Evolutionary conservation across 176 grass and related monocot species (phyloP).

Genomic region (Eragrostis curvula): DNA sequence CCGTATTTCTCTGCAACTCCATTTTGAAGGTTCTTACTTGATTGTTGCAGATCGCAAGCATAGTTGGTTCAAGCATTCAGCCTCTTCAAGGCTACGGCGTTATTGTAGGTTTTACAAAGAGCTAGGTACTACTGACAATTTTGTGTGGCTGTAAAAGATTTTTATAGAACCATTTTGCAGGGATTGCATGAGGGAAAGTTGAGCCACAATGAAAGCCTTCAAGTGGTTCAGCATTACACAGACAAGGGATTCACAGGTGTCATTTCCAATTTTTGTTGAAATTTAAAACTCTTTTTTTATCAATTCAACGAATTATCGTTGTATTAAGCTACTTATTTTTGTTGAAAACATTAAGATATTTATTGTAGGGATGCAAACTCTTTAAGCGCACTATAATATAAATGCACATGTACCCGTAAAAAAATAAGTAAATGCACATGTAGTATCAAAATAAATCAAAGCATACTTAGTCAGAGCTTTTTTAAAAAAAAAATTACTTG

Average conservation of each 20-base stretch:
- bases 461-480: too few species aligned
- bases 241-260: conserved; percentile 91
- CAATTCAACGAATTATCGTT: neutral
- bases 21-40: neutral
- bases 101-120: conserved; percentile 53
- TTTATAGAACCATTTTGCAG: conserved; percentile 54
- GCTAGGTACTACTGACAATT: neutral
- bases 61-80: conserved; percentile 88
- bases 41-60: conserved; percentile 68
- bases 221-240: conserved; percentile 62
- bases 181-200: conserved; percentile 58
- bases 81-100: conserved; percentile 65
- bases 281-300: neutral
- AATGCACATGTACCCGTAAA: neutral
- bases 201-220: conserved; percentile 55
- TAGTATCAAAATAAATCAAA: neutral
- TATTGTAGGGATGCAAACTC: neutral
- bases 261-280: neutral
- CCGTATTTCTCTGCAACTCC: neutral
- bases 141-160: neutral
- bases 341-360: neutral
- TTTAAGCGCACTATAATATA: neutral
- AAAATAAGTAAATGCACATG: neutral
- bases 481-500: neutral
- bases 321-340: neutral